Percentiles rank a stretch among this genome's conserved stretches.
phyloP scores from a whole-genome alignment of 2,329 filamentous ascomycete species.

The Aspergillus spinulosporus region DNA sequence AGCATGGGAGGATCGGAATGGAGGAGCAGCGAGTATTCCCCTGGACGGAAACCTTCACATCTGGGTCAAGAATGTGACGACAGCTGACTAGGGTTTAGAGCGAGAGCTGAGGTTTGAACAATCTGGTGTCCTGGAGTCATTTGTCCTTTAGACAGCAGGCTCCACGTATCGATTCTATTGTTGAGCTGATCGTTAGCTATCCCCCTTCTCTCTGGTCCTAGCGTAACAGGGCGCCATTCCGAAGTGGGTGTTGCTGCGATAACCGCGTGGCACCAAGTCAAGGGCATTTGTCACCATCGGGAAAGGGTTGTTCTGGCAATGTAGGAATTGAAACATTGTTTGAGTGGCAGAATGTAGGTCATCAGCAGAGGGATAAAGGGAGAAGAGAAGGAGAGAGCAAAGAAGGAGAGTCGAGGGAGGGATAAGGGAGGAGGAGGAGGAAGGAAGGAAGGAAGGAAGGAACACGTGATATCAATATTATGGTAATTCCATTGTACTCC shows the following conservation, averaged over 20 bases:
- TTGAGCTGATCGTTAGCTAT: neutral
- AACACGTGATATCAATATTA: neutral
- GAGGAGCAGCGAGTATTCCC: slow-evolving; percentile 15
- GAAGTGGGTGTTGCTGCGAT: neutral
- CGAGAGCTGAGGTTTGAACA: neutral
- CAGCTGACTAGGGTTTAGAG: neutral
- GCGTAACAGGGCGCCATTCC: neutral
- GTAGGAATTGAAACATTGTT: slow-evolving; percentile 3
- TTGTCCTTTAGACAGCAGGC: neutral
- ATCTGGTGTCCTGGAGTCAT: neutral
- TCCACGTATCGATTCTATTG: neutral
- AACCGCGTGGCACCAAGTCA: slow-evolving; percentile 12
- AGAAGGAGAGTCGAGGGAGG: neutral
- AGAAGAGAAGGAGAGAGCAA: slow-evolving; percentile 3
- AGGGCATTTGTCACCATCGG: neutral
- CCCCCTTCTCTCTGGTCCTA: neutral
- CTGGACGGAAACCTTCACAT: slow-evolving; percentile 2
- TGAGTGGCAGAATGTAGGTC: slow-evolving; percentile 13
- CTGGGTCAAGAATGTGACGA: slow-evolving; percentile 10
- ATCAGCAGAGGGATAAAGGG: slow-evolving; percentile 5
- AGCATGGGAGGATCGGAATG: slow-evolving; percentile 23
- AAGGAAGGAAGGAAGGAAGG: slow-evolving; percentile 1
- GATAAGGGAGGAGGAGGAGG: neutral
- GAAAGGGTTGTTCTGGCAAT: neutral
- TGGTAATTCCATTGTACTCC: too few species aligned